Base-by-base conservation (phyloP, 257 asterid genomes). In the Ophiorrhiza pumila region DNA sequence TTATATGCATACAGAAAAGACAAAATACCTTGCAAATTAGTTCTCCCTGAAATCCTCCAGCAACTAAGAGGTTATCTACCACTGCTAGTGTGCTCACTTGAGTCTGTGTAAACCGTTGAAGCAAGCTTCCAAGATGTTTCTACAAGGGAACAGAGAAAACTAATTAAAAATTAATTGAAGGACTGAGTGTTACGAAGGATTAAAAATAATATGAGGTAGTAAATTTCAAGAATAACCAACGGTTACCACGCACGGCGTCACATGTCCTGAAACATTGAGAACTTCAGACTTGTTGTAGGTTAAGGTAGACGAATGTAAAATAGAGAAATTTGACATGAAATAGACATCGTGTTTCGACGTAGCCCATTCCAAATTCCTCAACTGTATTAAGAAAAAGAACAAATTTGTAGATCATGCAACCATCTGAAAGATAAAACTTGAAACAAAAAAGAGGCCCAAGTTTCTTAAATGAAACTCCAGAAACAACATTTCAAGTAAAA, bases 1-100 rank as follows among this genome's bases (percentile, higher is more conserved):
- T 53, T 7, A 18, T 37, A 7, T 2, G n/a, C 5, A 4, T 22
- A 22, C 20, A 50, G 43, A 41, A 42, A 35, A 46, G 63, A 32
- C 6, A 70, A 78, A 55, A 5, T 70, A 75, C 83, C 83, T 74
- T 74, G 97, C 98, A 93, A 61, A 93, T 88, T 49, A 93, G 87
- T 79, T 93, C 97, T 74, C 98, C 98, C 76, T 89, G 98, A 87
- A 91, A 93, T 60, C 98, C 98, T 78, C 98, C 98, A 31, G 97
- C 98, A 75, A 93, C 96, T 65, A 93, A 84, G 79, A 91, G 84
- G 45, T 89, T 93, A 79, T 91, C 96, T 81, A 84, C 89, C 75
- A 91, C 97, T 7, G 97, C 96, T 63, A 93, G 83, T 34, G 98
- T 91, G 87, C 97, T 91, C 81, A 93, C 88, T 83, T 93, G 97